Percentiles rank a stretch among this genome's conserved stretches.
Evolutionary conservation across 306 rosid genomes (phyloP).

Genomic region (Vachellia collinsii): DNA sequence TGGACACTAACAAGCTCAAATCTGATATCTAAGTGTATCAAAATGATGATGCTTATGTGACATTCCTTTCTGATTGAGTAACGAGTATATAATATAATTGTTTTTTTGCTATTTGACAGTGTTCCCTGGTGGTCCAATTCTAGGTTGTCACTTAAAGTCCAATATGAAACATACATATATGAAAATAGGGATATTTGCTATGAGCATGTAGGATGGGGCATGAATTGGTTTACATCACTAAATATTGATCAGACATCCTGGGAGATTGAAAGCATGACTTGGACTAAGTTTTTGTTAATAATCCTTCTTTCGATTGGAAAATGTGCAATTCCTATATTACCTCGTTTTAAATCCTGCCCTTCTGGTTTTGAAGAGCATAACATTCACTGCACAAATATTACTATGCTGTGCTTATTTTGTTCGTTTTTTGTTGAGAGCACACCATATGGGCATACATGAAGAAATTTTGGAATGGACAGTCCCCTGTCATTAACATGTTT

Average conservation of each 20-base stretch:
- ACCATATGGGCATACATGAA: neutral
- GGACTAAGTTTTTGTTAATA: neutral
- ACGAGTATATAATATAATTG: neutral
- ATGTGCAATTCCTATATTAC: neutral
- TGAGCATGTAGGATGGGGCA: neutral
- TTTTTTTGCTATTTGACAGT: slow-evolving; percentile 20
- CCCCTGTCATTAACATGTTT: slow-evolving; percentile 14
- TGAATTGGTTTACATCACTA: slow-evolving; percentile 17
- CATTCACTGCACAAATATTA: slow-evolving; percentile 1
- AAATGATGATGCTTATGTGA: neutral
- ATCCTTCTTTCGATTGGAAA: slow-evolving; percentile 18
- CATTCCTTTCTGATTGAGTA: slow-evolving; percentile 12
- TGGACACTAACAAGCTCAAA: slow-evolving; percentile 23
- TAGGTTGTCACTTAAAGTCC: slow-evolving; percentile 20
- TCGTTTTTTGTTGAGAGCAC: neutral
- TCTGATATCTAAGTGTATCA: slow-evolving; percentile 19
- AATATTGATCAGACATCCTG: slow-evolving; percentile 28
- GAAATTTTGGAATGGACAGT: slow-evolving; percentile 15
- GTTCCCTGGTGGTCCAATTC: slow-evolving; percentile 18
- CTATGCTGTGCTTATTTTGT: neutral
- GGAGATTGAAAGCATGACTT: slow-evolving; percentile 12
- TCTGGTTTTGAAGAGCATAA: slow-evolving; percentile 17
- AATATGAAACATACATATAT: slow-evolving; percentile 1
- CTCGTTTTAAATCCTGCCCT: slow-evolving; percentile 2
- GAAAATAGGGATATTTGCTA: slow-evolving; percentile 9